phyloP scores from a whole-genome alignment of 2,329 filamentous ascomycete genomes.

The Calonectria pauciramosa region DNA sequence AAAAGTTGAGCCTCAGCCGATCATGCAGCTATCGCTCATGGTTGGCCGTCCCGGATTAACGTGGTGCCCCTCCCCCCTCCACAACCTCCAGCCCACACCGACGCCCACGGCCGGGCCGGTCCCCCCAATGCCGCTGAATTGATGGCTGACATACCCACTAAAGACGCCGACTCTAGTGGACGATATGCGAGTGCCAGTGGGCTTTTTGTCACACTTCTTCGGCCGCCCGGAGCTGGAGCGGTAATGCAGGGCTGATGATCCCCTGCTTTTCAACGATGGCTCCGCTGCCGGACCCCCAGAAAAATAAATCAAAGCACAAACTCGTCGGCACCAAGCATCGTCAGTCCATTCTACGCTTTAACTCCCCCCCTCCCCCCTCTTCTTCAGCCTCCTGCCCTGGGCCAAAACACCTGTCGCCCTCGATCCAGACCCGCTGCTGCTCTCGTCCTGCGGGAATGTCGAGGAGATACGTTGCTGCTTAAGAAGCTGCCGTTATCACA shows the following conservation, averaged over 20 bases:
- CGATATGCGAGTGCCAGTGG: neutral
- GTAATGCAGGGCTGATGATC: constrained; percentile 1
- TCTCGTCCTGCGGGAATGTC: constrained; percentile 27
- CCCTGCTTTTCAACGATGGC: constrained; percentile 15
- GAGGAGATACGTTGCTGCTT: constrained; percentile 24
- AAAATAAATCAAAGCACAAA: constrained; percentile 25
- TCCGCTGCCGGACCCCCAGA: constrained; percentile 28
- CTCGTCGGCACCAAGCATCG: constrained; percentile 19
- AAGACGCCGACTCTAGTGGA: constrained; percentile 4
- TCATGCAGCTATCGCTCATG: constrained; percentile 5
- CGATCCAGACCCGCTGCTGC: constrained; percentile 1
- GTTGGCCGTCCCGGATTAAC: constrained; percentile 23
- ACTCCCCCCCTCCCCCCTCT: neutral
- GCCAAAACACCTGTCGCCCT: constrained; percentile 19
- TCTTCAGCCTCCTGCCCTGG: constrained; percentile 1
- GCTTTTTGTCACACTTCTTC: neutral
- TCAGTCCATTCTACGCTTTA: constrained; percentile 18
- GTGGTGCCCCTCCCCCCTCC: constrained; percentile 14
- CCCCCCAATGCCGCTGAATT: constrained; percentile 8
- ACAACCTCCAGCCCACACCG: constrained; percentile 1
- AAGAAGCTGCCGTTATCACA: constrained; percentile 19
- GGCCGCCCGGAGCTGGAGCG: constrained; percentile 20
- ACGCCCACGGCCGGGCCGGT: neutral
- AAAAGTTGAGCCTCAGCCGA: constrained; percentile 18
- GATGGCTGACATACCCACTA: constrained; percentile 11